Conservation (phyloP, 352 stramenopile genomes). For the Globisporangium cylindrosporum region DNA sequence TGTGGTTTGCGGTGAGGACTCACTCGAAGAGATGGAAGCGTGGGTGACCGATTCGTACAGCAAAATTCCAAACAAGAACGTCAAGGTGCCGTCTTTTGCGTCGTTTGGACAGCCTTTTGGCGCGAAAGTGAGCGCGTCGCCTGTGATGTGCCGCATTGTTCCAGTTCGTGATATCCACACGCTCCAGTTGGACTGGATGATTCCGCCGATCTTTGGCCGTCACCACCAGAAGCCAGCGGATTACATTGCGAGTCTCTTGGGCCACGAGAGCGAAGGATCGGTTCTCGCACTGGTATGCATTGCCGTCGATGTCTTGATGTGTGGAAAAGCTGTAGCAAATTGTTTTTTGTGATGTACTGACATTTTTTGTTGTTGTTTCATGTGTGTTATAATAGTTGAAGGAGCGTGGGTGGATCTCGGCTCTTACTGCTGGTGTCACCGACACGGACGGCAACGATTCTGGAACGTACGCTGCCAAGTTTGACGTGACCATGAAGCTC, state of each 20-base stretch:
- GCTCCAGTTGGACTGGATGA: constrained; percentile 75
- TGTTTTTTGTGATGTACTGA: background rate
- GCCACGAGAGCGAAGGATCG: constrained; percentile 82
- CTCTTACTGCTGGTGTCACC: constrained; percentile 66
- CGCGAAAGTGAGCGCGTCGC: constrained; percentile 27
- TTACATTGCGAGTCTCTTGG: constrained; percentile 76
- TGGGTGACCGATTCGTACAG: constrained; percentile 66
- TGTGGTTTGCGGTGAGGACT: constrained; percentile 73
- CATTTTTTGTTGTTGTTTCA: background rate
- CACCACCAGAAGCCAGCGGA: constrained; percentile 77
- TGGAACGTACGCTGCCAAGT: constrained; percentile 61
- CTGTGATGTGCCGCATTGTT: constrained; percentile 63
- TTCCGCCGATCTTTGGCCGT: constrained; percentile 62
- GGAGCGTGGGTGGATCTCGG: constrained; percentile 67
- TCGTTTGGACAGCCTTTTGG: constrained; percentile 51
- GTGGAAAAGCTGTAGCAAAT: background rate
- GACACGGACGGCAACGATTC: constrained; percentile 74
- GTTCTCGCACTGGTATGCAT: constrained; percentile 70
- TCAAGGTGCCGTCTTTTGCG: constrained; percentile 40
- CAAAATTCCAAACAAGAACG: constrained; percentile 55
- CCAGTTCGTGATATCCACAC: constrained; percentile 79
- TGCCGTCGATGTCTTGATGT: background rate
- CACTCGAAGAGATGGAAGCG: constrained; percentile 62
- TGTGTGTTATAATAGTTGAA: constrained; percentile 50
- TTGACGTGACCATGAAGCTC: constrained; percentile 75